phyloP scores from a whole-genome alignment of 2,329 filamentous ascomycete genomes.

The Sarocladium strictum region DNA sequence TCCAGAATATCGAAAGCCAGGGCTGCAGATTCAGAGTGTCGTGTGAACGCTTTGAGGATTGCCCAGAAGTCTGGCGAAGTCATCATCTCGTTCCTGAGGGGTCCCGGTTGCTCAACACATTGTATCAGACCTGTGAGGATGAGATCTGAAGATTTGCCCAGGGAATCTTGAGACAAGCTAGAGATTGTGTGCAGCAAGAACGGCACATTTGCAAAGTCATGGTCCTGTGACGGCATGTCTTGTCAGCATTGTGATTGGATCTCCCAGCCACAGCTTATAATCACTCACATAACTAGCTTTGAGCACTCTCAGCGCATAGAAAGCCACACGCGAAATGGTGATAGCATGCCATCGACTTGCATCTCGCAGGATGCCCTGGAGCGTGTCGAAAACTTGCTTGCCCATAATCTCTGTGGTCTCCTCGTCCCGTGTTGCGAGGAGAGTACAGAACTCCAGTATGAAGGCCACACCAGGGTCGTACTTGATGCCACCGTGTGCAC shows the following conservation, averaged over 20 bases:
- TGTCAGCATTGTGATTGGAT: constrained; percentile 17
- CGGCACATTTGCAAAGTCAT: constrained; percentile 86
- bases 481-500: constrained; percentile 37
- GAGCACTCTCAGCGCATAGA: constrained; percentile 78
- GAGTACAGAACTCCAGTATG: constrained; percentile 83
- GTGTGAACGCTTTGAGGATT: constrained; percentile 70
- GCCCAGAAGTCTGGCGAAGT: constrained; percentile 97
- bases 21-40: constrained; percentile 62
- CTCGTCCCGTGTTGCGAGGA: constrained; percentile 70
- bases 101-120: constrained; percentile 72
- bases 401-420: constrained; percentile 68
- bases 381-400: constrained; percentile 69
- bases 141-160: constrained; percentile 69
- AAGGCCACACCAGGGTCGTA: constrained; percentile 89
- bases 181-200: constrained; percentile 89
- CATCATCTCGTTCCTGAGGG: constrained; percentile 85
- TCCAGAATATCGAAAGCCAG: constrained; percentile 85
- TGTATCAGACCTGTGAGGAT: constrained; percentile 73
- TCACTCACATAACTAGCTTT: constrained; percentile 74
- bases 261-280: neutral
- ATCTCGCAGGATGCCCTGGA: constrained; percentile 80
- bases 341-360: constrained; percentile 73
- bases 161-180: constrained; percentile 70
- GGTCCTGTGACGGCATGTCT: constrained; percentile 49
- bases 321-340: constrained; percentile 76